A percentile compares a stretch with the other conserved stretches of the same genome.
These are phyloP conservation scores for Ustilago vetiveriae DNA, from an alignment of 1,284 basidiomycete genomes.

Conservation along the genomic window DNA sequence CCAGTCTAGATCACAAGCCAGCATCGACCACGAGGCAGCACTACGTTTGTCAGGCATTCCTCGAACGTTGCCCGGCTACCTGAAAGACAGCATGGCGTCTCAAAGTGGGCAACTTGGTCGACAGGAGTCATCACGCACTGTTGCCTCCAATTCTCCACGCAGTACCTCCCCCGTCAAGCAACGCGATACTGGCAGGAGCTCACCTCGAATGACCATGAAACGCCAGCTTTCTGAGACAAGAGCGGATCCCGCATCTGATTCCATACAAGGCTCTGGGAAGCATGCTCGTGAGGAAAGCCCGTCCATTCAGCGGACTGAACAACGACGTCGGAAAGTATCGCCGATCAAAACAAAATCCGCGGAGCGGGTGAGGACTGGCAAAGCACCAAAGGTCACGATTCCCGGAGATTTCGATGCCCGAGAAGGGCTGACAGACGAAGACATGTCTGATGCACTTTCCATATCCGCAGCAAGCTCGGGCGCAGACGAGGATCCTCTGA, in stretches of 20 bases:
- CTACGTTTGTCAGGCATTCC: slow-evolving; percentile 36
- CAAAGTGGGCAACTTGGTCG: background rate
- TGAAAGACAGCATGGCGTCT: slow-evolving; percentile 8
- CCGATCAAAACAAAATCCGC: slow-evolving; percentile 9
- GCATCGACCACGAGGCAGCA: slow-evolving; percentile 29
- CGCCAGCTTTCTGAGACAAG: slow-evolving; percentile 4
- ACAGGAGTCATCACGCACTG: background rate
- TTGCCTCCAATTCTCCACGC: background rate
- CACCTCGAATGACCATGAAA: slow-evolving; percentile 9
- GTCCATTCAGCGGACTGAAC: slow-evolving; percentile 4
- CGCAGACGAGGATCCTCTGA: background rate
- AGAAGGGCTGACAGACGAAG: slow-evolving; percentile 8
- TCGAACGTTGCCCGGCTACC: slow-evolving; percentile 36
- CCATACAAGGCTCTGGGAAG: background rate
- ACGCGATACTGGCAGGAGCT: slow-evolving; percentile 1
- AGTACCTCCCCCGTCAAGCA: slow-evolving; percentile 17
- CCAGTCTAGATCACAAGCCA: slow-evolving; percentile 6
- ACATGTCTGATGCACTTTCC: slow-evolving; percentile 24
- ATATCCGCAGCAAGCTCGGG: background rate
- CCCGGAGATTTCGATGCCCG: slow-evolving; percentile 20
- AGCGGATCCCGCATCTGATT: background rate
- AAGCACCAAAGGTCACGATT: slow-evolving; percentile 9
- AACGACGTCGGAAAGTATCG: slow-evolving; percentile 17
- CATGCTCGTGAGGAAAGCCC: background rate
- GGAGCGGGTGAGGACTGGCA: background rate